phyloP scores from a whole-genome alignment of 176 grass and related monocot species.

The Saccharum spontaneum region DNA sequence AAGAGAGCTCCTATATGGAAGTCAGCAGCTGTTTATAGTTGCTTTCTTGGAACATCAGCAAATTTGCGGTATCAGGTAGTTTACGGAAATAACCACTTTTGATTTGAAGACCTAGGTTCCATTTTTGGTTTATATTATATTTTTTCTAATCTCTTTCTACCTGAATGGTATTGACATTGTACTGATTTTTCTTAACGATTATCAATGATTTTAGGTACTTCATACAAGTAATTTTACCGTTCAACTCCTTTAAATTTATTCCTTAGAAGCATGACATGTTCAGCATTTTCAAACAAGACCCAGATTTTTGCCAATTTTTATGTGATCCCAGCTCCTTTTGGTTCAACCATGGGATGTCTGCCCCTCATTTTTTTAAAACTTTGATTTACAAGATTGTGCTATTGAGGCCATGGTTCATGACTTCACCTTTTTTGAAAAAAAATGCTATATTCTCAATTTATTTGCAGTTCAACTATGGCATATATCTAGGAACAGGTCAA shows the following conservation, averaged over 20 bases:
- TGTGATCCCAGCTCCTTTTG: background rate
- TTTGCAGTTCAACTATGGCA: background rate
- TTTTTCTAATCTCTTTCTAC: slow-evolving; percentile 1
- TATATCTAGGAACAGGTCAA: background rate
- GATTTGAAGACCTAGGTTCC: slow-evolving; percentile 12
- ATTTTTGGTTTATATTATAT: slow-evolving; percentile 6
- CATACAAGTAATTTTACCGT: background rate
- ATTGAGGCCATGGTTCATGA: background rate
- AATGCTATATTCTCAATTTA: background rate
- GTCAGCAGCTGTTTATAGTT: slow-evolving; percentile 82
- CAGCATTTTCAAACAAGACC: background rate
- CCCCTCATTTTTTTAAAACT: background rate
- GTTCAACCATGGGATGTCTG: background rate
- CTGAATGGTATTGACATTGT: background rate
- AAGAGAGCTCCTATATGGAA: slow-evolving; percentile 88
- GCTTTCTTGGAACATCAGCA: slow-evolving; percentile 91
- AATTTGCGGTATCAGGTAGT: slow-evolving; percentile 98
- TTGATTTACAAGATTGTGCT: background rate
- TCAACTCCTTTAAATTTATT: background rate
- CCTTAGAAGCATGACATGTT: background rate
- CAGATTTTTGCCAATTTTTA: background rate
- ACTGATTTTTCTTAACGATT: background rate
- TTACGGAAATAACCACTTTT: slow-evolving; percentile 7
- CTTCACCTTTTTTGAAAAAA: background rate
- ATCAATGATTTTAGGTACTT: background rate